Conservation (phyloP, 73 alveolate genomes). For the Durusdinium trenchii region DNA sequence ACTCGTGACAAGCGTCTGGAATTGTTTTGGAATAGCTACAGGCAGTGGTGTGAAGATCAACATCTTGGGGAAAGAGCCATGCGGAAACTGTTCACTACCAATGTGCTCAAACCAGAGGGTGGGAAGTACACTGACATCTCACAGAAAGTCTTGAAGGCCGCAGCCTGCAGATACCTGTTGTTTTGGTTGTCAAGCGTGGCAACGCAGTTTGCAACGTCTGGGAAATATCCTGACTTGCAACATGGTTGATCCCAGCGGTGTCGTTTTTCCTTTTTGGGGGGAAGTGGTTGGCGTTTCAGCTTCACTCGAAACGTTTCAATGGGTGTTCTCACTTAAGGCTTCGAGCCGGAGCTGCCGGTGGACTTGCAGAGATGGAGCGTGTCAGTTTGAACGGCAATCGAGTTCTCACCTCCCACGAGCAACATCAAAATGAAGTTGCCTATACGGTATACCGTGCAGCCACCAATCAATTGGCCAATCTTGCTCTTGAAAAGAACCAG, state of each 20-base stretch:
- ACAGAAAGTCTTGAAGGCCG: not conserved
- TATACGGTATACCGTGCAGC: not conserved
- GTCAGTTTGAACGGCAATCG: not conserved
- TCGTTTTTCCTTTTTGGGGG: not conserved
- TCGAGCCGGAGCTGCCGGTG: conserved; percentile 12
- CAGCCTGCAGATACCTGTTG: not conserved
- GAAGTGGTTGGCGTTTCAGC: not conserved
- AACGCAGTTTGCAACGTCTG: not conserved
- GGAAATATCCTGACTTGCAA: not conserved
- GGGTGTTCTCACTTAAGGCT: not conserved
- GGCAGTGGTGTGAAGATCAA: not conserved
- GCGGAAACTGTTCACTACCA: not conserved
- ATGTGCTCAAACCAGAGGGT: not conserved
- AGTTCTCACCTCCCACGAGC: not conserved
- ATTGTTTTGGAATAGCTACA: not conserved
- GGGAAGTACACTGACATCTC: not conserved
- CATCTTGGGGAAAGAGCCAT: not conserved
- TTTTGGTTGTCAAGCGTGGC: conserved; percentile 13
- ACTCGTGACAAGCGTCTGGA: not conserved
- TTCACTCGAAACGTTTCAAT: not conserved
- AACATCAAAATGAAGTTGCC: not conserved
- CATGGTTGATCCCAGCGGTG: not conserved
- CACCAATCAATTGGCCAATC: not conserved
- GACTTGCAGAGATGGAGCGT: not conserved
- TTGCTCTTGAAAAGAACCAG: not conserved